A percentile compares a stretch with the other conserved stretches of the same genome.
Conservation (phyloP, 2,329 filamentous ascomycete genomes). For the Ascomycota sp. region DNA sequence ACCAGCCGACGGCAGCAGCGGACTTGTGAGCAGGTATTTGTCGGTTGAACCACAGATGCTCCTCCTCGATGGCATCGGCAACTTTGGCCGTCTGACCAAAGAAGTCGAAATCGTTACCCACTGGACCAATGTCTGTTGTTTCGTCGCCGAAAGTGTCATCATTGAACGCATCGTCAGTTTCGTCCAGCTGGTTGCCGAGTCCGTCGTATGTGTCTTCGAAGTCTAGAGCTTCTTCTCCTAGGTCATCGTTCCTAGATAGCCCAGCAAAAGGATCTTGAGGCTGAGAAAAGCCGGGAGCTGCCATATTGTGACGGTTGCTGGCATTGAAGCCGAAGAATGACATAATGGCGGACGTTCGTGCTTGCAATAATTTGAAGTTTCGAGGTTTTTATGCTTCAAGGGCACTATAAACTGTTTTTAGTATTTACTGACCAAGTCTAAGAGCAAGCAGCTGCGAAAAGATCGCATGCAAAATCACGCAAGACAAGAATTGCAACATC, state of each 20-base stretch:
- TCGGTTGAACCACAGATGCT: constrained; percentile 66
- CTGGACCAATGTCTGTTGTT: constrained; percentile 21
- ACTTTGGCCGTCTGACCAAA: constrained; percentile 83
- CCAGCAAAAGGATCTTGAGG: constrained; percentile 72
- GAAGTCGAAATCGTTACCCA: constrained; percentile 94
- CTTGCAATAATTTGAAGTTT: too few species aligned
- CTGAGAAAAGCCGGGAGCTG: constrained; percentile 65
- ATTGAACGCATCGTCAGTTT: constrained; percentile 86
- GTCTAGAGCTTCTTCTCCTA: constrained; percentile 39
- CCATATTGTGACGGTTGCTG: constrained; percentile 37
- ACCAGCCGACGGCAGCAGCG: constrained; percentile 13
- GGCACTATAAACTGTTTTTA: too few species aligned
- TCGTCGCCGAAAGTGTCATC: constrained; percentile 68
- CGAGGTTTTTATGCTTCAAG: too few species aligned
- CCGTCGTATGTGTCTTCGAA: constrained; percentile 98
- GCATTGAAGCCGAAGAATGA: constrained; percentile 85
- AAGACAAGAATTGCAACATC: too few species aligned
- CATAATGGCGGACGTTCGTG: constrained; percentile 42
- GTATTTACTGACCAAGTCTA: too few species aligned
- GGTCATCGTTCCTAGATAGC: constrained; percentile 44
- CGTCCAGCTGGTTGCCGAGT: constrained; percentile 73
- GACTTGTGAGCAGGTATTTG: constrained; percentile 38
- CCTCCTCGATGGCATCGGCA: constrained; percentile 69
- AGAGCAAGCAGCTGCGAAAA: too few species aligned
- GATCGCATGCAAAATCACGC: too few species aligned